A percentile compares a stretch with the other conserved stretches of the same genome.
phyloP scores from a whole-genome alignment of 2,329 filamentous ascomycete species.

The Epichloe festucae region DNA sequence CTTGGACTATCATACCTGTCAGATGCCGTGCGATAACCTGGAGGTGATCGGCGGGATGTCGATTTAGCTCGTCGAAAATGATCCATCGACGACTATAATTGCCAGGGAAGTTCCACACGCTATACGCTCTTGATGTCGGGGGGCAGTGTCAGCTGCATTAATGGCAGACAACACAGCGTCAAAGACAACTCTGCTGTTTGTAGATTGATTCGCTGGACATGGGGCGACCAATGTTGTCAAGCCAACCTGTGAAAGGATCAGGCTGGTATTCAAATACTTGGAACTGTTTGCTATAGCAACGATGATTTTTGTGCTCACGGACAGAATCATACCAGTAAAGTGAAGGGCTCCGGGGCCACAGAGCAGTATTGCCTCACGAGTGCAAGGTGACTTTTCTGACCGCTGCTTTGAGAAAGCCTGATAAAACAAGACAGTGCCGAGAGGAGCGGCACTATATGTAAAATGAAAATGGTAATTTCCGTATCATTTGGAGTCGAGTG shows the following conservation, averaged over 20 bases:
- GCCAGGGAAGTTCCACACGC: neutral
- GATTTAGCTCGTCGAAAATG: neutral
- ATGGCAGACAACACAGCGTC: neutral
- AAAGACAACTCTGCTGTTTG: neutral
- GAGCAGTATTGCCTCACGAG: neutral
- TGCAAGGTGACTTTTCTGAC: neutral
- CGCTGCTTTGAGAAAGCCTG: neutral
- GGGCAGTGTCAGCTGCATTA: neutral
- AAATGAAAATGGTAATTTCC: neutral
- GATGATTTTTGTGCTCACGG: neutral
- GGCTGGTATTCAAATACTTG: no score
- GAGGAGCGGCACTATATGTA: neutral
- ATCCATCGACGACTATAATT: neutral
- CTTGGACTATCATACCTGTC: neutral
- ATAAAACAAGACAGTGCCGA: neutral
- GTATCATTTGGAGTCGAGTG: neutral
- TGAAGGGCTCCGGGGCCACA: no score
- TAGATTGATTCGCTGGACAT: neutral
- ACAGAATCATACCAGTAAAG: neutral
- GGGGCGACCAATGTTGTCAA: neutral
- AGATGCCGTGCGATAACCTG: neutral
- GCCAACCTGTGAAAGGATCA: neutral
- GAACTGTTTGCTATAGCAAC: neutral
- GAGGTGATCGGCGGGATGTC: neutral
- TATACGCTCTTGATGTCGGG: neutral